Conservation (phyloP, 2,329 filamentous ascomycete genomes). For the Raffaelea ambrosiae region DNA sequence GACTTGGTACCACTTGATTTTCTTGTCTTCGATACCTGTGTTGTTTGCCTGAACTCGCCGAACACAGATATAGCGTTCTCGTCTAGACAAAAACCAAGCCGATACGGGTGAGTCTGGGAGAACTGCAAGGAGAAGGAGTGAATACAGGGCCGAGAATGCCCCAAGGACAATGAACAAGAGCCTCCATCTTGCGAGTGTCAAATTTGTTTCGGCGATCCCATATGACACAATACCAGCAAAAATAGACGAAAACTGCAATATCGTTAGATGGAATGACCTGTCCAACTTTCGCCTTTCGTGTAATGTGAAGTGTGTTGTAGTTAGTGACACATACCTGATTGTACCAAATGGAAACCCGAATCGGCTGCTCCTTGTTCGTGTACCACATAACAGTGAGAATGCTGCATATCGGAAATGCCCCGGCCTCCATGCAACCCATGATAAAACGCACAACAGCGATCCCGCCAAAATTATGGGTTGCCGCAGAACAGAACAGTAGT, state of each 20-base stretch:
- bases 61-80: conserved; percentile 26
- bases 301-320: neutral
- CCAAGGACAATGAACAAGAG: conserved; percentile 25
- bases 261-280: neutral
- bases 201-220: conserved; percentile 19
- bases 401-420: conserved; percentile 51
- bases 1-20: conserved; percentile 37
- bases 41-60: conserved; percentile 8
- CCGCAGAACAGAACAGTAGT: conserved; percentile 44
- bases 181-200: conserved; percentile 25
- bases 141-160: conserved; percentile 19
- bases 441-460: conserved; percentile 22
- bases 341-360: conserved; percentile 50
- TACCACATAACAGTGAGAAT: conserved; percentile 54
- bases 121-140: conserved; percentile 9
- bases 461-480: conserved; percentile 41
- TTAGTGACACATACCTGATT: neutral
- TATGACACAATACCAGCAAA: conserved; percentile 27
- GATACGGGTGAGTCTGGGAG: conserved; percentile 37
- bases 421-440: conserved; percentile 52
- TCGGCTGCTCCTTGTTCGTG: conserved; percentile 43
- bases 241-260: conserved; percentile 7
- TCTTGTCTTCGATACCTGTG: conserved; percentile 25
- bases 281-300: neutral
- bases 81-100: conserved; percentile 26